phyloP scores from a whole-genome alignment of 2,329 filamentous ascomycete species.

The Teratosphaeria zuluensis region DNA sequence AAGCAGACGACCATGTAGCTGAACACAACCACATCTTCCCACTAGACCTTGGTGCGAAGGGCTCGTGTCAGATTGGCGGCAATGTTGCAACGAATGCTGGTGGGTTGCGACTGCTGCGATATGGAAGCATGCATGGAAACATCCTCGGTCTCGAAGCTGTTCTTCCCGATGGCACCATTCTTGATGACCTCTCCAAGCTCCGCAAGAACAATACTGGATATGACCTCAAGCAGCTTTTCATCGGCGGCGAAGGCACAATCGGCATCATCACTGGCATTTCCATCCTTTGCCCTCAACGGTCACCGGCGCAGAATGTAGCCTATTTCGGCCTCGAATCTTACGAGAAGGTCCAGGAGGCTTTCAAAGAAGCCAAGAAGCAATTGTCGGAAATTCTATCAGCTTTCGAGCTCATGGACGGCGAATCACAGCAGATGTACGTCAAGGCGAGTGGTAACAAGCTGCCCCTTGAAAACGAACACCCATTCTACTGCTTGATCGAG shows the following conservation, averaged over 20 bases:
- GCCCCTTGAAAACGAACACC: conserved; percentile 73
- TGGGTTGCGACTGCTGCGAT: conserved; percentile 77
- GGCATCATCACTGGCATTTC: conserved; percentile 88
- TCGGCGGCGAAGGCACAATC: conserved; percentile 89
- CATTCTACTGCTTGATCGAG: conserved; percentile 95
- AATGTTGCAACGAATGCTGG: conserved; percentile 96
- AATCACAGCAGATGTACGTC: conserved; percentile 68
- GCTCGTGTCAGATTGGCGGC: conserved; percentile 90
- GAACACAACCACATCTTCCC: conserved; percentile 85
- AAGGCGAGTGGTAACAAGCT: conserved; percentile 65
- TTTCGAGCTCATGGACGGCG: conserved; percentile 92
- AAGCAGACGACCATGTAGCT: conserved; percentile 75
- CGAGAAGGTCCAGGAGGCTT: conserved; percentile 78
- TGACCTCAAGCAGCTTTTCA: conserved; percentile 93
- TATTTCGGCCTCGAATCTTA: conserved; percentile 88
- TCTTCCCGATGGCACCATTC: conserved; percentile 80
- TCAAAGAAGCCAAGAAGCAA: conserved; percentile 78
- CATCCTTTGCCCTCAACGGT: conserved; percentile 78
- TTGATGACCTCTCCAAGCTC: conserved; percentile 78
- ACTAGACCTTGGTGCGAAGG: conserved; percentile 93
- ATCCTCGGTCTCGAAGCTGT: conserved; percentile 91
- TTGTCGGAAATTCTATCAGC: conserved; percentile 92
- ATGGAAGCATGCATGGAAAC: conserved; percentile 87
- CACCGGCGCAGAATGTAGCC: conserved; percentile 84
- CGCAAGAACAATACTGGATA: conserved; percentile 99